phyloP scores from a whole-genome alignment of 352 stramenopile species.

The Thraustochytrium sp. region DNA sequence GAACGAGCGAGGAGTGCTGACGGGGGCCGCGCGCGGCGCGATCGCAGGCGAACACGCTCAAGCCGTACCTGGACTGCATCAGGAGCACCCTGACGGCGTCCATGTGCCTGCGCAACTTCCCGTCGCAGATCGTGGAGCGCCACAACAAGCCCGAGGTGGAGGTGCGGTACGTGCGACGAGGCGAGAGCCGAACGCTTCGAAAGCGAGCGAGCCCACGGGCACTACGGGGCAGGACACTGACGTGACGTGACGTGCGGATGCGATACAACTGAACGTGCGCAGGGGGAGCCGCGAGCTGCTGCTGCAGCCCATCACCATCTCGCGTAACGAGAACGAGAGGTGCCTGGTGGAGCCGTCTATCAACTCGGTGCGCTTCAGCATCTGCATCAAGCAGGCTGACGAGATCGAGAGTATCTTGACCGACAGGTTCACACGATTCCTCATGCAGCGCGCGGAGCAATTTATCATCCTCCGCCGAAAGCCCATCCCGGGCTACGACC shows the following conservation, averaged over 20 bases:
- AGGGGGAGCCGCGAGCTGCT: slow-evolving; percentile 83
- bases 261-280: neutral
- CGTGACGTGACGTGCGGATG: neutral
- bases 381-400: slow-evolving; percentile 91
- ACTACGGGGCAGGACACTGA: neutral
- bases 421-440: slow-evolving; percentile 88
- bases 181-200: neutral
- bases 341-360: slow-evolving; percentile 88
- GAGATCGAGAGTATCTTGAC: slow-evolving; percentile 86
- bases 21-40: no score
- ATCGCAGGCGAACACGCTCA: slow-evolving; percentile 57
- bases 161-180: slow-evolving; percentile 58
- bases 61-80: slow-evolving; percentile 84
- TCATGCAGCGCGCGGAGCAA: slow-evolving; percentile 90
- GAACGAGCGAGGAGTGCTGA: no score
- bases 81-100: slow-evolving; percentile 80
- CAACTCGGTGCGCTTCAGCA: slow-evolving; percentile 89
- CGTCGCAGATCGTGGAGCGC: slow-evolving; percentile 87
- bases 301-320: slow-evolving; percentile 87
- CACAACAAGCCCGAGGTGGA: slow-evolving; percentile 94
- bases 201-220: neutral
- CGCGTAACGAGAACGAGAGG: slow-evolving; percentile 82
- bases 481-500: slow-evolving; percentile 78
- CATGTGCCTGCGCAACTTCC: slow-evolving; percentile 88
- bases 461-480: slow-evolving; percentile 90